These are phyloP conservation scores for Colletotrichum kahawae DNA, from an alignment of 2,329 filamentous ascomycete species.

Conservation along the genomic window DNA sequence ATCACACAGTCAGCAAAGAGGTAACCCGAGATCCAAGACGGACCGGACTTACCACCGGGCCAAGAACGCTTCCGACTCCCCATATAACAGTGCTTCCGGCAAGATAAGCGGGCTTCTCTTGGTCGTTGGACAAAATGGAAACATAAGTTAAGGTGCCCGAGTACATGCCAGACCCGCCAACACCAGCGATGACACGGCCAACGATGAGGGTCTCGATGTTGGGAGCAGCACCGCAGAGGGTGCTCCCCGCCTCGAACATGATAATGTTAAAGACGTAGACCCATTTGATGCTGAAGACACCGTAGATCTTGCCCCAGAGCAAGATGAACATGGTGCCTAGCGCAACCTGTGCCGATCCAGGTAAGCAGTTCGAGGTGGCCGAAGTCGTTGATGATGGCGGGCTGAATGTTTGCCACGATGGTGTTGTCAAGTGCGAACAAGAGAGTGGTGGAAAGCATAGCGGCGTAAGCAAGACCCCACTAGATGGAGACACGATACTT, in stretches of 20 bases:
- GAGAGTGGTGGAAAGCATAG: neutral
- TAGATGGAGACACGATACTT: neutral
- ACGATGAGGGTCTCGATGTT: constrained; percentile 49
- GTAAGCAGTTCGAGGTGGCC: constrained; percentile 38
- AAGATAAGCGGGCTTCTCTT: neutral
- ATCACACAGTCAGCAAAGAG: no score
- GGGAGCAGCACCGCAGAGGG: constrained; percentile 43
- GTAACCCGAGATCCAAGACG: no score
- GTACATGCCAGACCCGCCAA: constrained; percentile 46
- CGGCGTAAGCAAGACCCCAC: neutral
- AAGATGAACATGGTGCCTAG: constrained; percentile 32
- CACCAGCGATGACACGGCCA: constrained; percentile 45
- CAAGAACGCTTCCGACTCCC: no score
- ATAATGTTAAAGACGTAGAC: constrained; percentile 31
- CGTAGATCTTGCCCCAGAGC: constrained; percentile 42
- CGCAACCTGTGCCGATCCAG: neutral
- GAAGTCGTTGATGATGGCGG: constrained; percentile 41
- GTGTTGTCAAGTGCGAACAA: neutral
- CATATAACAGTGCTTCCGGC: neutral
- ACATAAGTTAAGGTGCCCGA: constrained; percentile 31
- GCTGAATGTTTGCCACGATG: constrained; percentile 48
- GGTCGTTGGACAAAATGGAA: neutral
- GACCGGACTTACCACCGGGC: no score
- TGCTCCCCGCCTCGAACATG: constrained; percentile 32
- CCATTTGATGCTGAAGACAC: constrained; percentile 50